Base-by-base conservation (phyloP, 768 basidiomycete species). In the Xanthoconium purpureum region DNA sequence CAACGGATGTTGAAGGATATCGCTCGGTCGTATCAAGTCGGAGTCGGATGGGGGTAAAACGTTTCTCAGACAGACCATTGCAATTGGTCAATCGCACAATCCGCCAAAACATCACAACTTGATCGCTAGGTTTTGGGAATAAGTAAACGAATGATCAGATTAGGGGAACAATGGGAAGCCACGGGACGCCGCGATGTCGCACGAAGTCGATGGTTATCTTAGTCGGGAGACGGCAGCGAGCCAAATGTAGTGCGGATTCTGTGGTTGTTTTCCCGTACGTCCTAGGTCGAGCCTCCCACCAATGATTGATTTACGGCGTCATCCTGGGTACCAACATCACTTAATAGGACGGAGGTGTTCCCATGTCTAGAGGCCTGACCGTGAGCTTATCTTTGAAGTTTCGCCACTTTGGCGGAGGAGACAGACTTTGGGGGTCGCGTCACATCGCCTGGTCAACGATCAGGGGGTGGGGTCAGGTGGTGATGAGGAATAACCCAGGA, bases 11-110 rank as follows among this genome's bases (percentile, higher is more conserved):
- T 40, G n/a, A 43, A 45, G 24, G 47, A 54, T 63, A 62, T 62
- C 50, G 47, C 38, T 29, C 47, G 42, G n/a, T 29, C 38, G 50
- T 54, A 45, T 59, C 60, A 63, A 45, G n/a, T 56, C 64, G 64
- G 64, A 54, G 54, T 47, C 46, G 46, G 30, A 47, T 11, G 14
- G 4, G 3, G 24, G 24, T 24, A 11, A 28, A 54, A 50, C 46
- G 48, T 58, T 59, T 30, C 17, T 37, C 9, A 15, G 15, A 38
- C 12, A 14, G 55, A 49, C 17, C 47, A 46, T 58, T 49, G 32
- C 38, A 32, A 55, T 49, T 52, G 52, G 17, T 36, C 46, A 35
- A 52, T 55, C 44, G 54, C 18, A 20, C 50, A 11, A 55, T 62
- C 63, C 17, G 36, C 24, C 14, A 32, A 24, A 28, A 14, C 11